Evolutionary conservation across 345 rosid genomes (phyloP), one percentile per base, ranked within the genome.

Genomic region (thale cress (Arabidopsis thaliana)): DNA sequence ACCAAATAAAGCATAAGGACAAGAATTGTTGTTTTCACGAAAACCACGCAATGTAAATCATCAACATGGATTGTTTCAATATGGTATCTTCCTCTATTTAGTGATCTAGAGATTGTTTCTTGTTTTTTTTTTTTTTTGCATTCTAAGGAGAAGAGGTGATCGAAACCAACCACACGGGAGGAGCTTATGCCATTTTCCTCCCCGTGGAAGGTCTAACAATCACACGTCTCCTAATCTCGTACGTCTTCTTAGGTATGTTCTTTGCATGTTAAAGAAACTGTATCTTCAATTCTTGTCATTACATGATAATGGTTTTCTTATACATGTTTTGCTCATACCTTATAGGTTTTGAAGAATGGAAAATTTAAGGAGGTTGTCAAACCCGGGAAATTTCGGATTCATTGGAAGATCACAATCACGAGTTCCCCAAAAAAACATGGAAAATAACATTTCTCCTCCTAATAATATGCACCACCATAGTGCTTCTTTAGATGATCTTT

Each of bases 401-500:
- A 30, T 85, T 0, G 87, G 84, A 69, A 85, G 73, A 78, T 16
- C 20, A 16, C 87, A 84, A 53, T 60, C 82, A 59, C 36, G 75
- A 48, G 82, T 82, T 70, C 86, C 87, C 53, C 82, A 83, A 8
- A 80, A 62, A 63, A 71, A 77, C 34, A 77, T 77, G 1, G 81
- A 74, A 64, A 85, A 84, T 14, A 60, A 65, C 38, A 72, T 72
- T 58, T 73, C 82, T 33, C 78, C 83, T 11, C 42, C 82, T 11
- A 81, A 41, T 24, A 46, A 72, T 36, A 63, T 37, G 32, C 82
- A 77, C 51, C 83, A 77, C 72, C 89, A 84, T 32, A 85, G 78
- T 36, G 82, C 88, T 49, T 80, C 88, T 40, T 80, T 83, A 24
- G 82, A 82, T 50, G 82, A 83, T 57, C 78, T 81, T 64, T 8